Base-by-base conservation (phyloP, 2,329 filamentous ascomycete genomes). In the Penicillium hesseltinei region DNA sequence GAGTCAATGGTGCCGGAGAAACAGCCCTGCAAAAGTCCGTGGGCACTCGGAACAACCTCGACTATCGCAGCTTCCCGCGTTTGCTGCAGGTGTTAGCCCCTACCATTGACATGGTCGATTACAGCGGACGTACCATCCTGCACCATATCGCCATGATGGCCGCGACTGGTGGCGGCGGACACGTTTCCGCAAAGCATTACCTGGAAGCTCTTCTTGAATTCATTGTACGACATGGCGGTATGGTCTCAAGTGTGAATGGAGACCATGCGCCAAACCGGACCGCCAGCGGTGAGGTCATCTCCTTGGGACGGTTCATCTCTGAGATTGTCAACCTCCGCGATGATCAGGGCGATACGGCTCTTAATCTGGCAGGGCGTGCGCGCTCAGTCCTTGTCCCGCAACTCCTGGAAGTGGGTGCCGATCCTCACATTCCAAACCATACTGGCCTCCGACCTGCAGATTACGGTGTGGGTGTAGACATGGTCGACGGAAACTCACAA, bases 361-460 rank as follows among this genome's bases (percentile, higher is more conserved):
- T 99, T 21, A 97, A 97, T 66, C 88, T 97, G 61, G 94, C 93
- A 2, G 92, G 94, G 2, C 84, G 94, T 60, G 96, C 97, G 64
- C 91, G 92, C 23, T 97, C 96, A 71, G 95, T 91, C 67, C 96
- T 99, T 66, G 96, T 97, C 57, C 93, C 92, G n/a, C 94, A 99
- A 71, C 81, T 99, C 33, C 81, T 97, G 11, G 94, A 99, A 75
- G 92, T 99, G 43, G 92, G 93, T 56, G 94, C 94, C 1, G 92
- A 97, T 73, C 89, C 92, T n/a, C 86, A 88, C 52, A 92, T 97
- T 68, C 84, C 91, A 6, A 99, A 99, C 69, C 87, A 92, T 48
- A 92, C 92, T 44, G 92, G 93, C 21, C 81, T 97, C 13, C 84
- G 91, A 39, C 92, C 94, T 1, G 82, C 92, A n/a, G 94, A 97